phyloP scores from a whole-genome alignment of 768 basidiomycete species.

The Rossbeevera mucosa region DNA sequence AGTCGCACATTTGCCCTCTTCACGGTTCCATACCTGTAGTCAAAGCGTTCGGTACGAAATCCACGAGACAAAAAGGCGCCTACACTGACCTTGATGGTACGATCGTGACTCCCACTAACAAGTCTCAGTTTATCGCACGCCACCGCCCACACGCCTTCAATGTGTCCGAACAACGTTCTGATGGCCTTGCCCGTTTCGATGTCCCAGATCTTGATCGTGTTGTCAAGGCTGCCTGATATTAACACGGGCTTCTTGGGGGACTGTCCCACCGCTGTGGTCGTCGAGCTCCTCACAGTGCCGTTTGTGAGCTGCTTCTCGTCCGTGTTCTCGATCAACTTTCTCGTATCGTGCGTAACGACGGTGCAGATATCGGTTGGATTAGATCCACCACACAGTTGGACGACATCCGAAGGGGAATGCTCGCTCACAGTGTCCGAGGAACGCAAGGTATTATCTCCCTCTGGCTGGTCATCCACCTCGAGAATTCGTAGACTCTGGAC shows the following conservation, averaged over 20 bases:
- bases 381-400: slow-evolving; percentile 11
- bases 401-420: slow-evolving; percentile 11
- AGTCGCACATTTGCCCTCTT: slow-evolving; percentile 79
- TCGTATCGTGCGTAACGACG: slow-evolving; percentile 26
- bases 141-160: slow-evolving; percentile 97
- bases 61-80: slow-evolving; percentile 1
- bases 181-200: slow-evolving; percentile 76
- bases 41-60: neutral
- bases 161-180: slow-evolving; percentile 91
- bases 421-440: slow-evolving; percentile 14
- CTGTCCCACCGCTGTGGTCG: slow-evolving; percentile 13
- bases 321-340: slow-evolving; percentile 6
- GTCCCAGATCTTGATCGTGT: slow-evolving; percentile 96
- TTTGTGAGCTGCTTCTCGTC: slow-evolving; percentile 12
- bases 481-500: slow-evolving; percentile 88
- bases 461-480: slow-evolving; percentile 52
- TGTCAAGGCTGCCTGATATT: slow-evolving; percentile 88
- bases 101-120: slow-evolving; percentile 91
- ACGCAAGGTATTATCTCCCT: slow-evolving; percentile 16
- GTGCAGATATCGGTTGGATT: slow-evolving; percentile 25
- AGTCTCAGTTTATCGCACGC: slow-evolving; percentile 88
- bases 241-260: slow-evolving; percentile 59
- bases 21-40: slow-evolving; percentile 84
- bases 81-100: slow-evolving; percentile 84
- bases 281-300: neutral